Percentiles rank a stretch among this genome's conserved stretches.
These are phyloP conservation scores for Diaporthe longicolla DNA, from an alignment of 2,329 filamentous ascomycete genomes.

Conservation along the genomic window DNA sequence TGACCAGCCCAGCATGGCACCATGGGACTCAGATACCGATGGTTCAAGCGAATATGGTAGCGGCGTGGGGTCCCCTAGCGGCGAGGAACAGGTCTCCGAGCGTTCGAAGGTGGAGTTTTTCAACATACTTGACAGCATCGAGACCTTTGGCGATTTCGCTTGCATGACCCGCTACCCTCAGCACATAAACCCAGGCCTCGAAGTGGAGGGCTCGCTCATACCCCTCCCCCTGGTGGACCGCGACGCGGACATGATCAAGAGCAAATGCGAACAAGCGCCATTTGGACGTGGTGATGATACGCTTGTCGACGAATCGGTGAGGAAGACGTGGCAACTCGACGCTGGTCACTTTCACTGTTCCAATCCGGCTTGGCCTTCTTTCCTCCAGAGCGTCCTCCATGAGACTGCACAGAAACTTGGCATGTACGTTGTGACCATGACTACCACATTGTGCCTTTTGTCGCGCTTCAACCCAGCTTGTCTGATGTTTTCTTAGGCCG, in stretches of 20 bases:
- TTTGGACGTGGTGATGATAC: conserved; percentile 56
- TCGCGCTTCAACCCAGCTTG: conserved; percentile 44
- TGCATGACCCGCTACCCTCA: background rate
- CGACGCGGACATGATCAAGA: conserved; percentile 48
- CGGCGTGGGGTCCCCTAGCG: background rate
- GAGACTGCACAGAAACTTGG: conserved; percentile 8
- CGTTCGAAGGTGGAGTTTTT: background rate
- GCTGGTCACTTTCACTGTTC: conserved; percentile 51
- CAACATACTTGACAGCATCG: background rate
- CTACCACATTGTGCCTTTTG: conserved; percentile 26
- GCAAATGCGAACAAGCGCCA: conserved; percentile 49
- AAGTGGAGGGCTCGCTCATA: conserved; percentile 45
- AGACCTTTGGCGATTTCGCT: conserved; percentile 22
- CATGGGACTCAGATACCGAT: background rate
- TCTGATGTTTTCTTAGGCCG: conserved; percentile 49
- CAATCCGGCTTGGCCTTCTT: conserved; percentile 55
- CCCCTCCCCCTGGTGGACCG: conserved; percentile 47
- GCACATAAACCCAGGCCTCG: conserved; percentile 48
- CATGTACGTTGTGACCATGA: background rate
- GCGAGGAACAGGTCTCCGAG: background rate
- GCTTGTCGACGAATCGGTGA: conserved; percentile 50
- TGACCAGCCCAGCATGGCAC: background rate
- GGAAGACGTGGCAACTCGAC: conserved; percentile 57
- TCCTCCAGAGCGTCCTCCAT: conserved; percentile 23
- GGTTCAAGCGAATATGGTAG: background rate